Evolutionary conservation across 305 asterid genomes (phyloP), one percentile per base, ranked within the genome.

Genomic region (Fraxinus sp.): DNA sequence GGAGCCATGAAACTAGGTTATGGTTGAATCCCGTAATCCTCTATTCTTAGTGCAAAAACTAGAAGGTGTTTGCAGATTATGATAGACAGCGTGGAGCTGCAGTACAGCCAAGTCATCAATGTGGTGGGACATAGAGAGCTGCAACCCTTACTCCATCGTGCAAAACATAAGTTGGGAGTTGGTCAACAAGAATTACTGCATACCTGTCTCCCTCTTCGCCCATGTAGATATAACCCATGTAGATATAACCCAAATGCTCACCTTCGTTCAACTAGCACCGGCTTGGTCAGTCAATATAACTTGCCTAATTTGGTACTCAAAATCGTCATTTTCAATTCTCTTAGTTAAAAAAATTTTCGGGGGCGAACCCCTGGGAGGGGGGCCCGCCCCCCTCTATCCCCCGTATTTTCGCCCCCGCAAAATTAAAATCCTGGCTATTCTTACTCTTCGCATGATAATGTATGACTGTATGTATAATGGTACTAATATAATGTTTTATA

Each of bases 101-200:
- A 84, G 85, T 84, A 89, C 81, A 90, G 98, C 97, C 78, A 94
- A 93, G 92, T 82, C 88, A 18, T 95, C 99, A 39, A 98, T 95
- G 66, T 95, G 99, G 98, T 95, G 99, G 99, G 99, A 95, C 88
- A 93, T 95, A 43, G 98, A 95, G 91, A 95, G 94, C 86, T 95
- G 99, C 83, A 95, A 94, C 77, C 95, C 99, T 59, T 95, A 90
- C 84, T 81, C 90, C 82, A 93, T 95, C 79, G 99, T 98, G 1
- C 97, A 93, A 91, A 95, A 95, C 79, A 94, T 94, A 80, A 94
- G 98, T 80, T 93, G 96, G 0, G 98, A 97, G 22, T 84, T 94
- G 14, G 95, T 89, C 5, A 91, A 92, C 79, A 90, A 91, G 90
- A 95, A 93, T 79, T 94, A 95, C 80, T 91, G 96, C 84, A 97